phyloP scores from a whole-genome alignment of 352 stramenopile genomes.

The Pythium guiyangense region DNA sequence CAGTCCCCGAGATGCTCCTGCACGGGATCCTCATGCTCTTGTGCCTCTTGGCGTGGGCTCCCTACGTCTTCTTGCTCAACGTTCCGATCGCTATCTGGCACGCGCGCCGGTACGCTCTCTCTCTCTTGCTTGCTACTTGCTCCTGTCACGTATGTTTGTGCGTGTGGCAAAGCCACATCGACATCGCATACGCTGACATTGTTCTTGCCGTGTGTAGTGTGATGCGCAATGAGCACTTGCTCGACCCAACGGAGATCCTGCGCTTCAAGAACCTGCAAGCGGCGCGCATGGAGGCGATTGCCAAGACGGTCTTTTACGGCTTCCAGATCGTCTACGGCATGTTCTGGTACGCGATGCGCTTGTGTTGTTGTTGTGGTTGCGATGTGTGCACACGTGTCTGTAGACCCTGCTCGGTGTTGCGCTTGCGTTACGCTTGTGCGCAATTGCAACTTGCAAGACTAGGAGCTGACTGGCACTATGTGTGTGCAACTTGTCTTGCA shows the following conservation, averaged over 20 bases:
- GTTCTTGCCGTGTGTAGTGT: conserved; percentile 24
- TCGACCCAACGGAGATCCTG: conserved; percentile 85
- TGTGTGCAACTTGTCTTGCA: background rate
- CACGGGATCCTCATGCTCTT: conserved; percentile 74
- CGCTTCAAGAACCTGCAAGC: conserved; percentile 84
- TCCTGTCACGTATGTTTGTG: background rate
- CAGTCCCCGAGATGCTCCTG: conserved; percentile 78
- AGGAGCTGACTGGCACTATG: too few species aligned
- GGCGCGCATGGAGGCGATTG: conserved; percentile 73
- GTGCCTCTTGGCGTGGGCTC: conserved; percentile 67
- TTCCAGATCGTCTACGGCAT: conserved; percentile 89
- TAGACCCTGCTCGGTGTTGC: background rate
- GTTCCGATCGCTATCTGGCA: conserved; percentile 76
- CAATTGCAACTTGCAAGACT: too few species aligned
- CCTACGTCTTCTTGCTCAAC: conserved; percentile 78
- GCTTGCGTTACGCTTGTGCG: background rate
- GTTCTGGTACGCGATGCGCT: conserved; percentile 60
- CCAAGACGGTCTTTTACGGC: conserved; percentile 83
- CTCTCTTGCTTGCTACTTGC: too few species aligned
- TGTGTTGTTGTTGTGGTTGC: background rate
- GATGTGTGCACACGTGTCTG: background rate
- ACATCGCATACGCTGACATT: background rate
- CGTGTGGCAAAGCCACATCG: background rate
- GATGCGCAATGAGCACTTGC: conserved; percentile 73
- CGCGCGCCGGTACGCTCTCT: conserved; percentile 42